Evolutionary conservation across 75 land plant species (phyloP), one percentile per base, ranked within the genome.

Genomic region (Cunninghamia lanceolata): DNA sequence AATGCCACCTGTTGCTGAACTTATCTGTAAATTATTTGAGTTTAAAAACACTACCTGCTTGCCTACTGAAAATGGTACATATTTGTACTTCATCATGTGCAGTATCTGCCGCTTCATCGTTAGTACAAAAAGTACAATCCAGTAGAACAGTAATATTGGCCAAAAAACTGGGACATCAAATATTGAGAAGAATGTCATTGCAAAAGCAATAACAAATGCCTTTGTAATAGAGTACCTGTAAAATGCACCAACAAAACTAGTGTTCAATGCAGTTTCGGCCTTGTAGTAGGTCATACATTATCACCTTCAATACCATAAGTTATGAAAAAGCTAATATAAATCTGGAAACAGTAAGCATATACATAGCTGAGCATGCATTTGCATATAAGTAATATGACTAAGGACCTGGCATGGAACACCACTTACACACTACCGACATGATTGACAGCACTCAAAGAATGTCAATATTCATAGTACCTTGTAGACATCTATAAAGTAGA

Each of bases 91-190:
- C 85, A 94, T 88, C 95, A 94, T 94, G 87, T 94, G 95, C 47
- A 89, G 84, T 50, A 94, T 94, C 83, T 94, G 95, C 42, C 95
- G 94, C 90, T 93, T 94, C 95, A 94, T 94, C 45, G 95, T 94
- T 35, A 94, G 88, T 15, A 88, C 89, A 81, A 94, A 94, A 54
- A 94, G 94, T 84, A 94, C 93, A 84, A 94, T 81, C 95, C 95
- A 94, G 83, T 94, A 94, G 75, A 88, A 86, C 35, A 94, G 81
- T 36, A 94, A 81, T 45, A 94, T 91, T 15, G 95, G 95, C 93
- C 94, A 93, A 81, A 93, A 93, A 30, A 93, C 94, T 5, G 94
- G 93, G 16, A 93, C 93, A 86, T 93, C 94, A 70, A 93, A 93
- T 79, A 93, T 85, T 14, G 91, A 88, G 81, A 86, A 93, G 87